These are phyloP conservation scores for Coemansia sp. DNA, from an alignment of 192 early-diverging fungal genomes.

Conservation along the genomic window DNA sequence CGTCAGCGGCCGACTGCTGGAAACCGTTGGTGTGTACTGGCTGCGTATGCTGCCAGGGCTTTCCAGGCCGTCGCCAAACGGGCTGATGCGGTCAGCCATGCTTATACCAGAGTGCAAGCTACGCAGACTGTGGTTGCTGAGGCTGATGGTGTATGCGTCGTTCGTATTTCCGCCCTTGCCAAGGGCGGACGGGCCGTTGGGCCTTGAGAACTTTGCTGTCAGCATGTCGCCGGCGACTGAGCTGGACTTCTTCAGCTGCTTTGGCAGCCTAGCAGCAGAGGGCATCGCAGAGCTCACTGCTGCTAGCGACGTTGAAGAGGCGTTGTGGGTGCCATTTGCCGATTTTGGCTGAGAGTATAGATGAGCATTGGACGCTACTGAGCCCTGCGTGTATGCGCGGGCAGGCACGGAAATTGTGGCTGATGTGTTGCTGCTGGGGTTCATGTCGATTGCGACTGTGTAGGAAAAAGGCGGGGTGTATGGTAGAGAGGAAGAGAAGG, in stretches of 20 bases:
- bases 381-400: slow-evolving; percentile 43
- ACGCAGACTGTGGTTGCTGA: slow-evolving; percentile 52
- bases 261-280: slow-evolving; percentile 22
- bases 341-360: slow-evolving; percentile 26
- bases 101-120: slow-evolving; percentile 34
- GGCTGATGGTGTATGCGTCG: slow-evolving; percentile 45
- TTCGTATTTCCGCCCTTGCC: not conserved
- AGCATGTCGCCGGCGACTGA: slow-evolving; percentile 41
- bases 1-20: slow-evolving; percentile 46
- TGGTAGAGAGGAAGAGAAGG: not conserved
- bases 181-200: slow-evolving; percentile 11
- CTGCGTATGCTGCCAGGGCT: slow-evolving; percentile 51
- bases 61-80: slow-evolving; percentile 38
- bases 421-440: slow-evolving; percentile 10
- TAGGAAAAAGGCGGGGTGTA: not conserved
- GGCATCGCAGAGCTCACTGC: not conserved
- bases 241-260: slow-evolving; percentile 48
- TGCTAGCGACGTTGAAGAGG: slow-evolving; percentile 15
- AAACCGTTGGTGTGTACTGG: slow-evolving; percentile 22
- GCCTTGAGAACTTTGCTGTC: slow-evolving; percentile 25
- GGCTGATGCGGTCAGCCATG: slow-evolving; percentile 8
- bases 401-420: slow-evolving; percentile 43
- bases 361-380: slow-evolving; percentile 20
- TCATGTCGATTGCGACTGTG: slow-evolving; percentile 17
- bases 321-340: slow-evolving; percentile 1